phyloP scores from a whole-genome alignment of 768 basidiomycete genomes.

The Phlebiopsis gigantea region DNA sequence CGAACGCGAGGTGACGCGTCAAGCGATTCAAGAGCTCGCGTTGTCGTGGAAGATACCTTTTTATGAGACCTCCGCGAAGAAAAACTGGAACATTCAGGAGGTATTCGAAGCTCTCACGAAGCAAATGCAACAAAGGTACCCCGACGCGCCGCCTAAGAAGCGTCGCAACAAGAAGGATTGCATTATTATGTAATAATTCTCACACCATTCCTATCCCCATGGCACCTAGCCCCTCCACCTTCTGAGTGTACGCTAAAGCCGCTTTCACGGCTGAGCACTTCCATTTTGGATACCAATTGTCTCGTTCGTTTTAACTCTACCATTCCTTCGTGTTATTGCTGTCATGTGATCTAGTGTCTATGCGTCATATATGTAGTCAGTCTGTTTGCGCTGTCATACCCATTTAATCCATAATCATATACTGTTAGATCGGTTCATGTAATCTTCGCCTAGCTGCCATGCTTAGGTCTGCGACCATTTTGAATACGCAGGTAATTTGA shows the following conservation, averaged over 20 bases:
- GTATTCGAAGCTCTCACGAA: slow-evolving; percentile 74
- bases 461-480: too few relatives aligned
- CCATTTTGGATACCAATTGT: neutral
- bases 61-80: slow-evolving; percentile 86
- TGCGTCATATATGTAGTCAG: neutral
- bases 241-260: too few relatives aligned
- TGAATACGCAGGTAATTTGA: too few relatives aligned
- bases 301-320: neutral
- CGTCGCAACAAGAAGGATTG: slow-evolving; percentile 21
- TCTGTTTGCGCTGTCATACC: neutral
- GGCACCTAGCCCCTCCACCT: too few relatives aligned
- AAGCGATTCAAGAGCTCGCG: slow-evolving; percentile 59
- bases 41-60: slow-evolving; percentile 67
- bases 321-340: slow-evolving; percentile 2
- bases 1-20: slow-evolving; percentile 72
- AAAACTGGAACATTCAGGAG: slow-evolving; percentile 73
- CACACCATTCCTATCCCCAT: neutral
- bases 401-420: neutral
- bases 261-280: neutral
- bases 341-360: neutral
- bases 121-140: slow-evolving; percentile 69
- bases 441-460: too few relatives aligned
- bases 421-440: neutral
- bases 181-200: slow-evolving; percentile 11
- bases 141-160: slow-evolving; percentile 29